phyloP scores from a whole-genome alignment of 2,329 filamentous ascomycete species.

The Aspergillus neotritici region DNA sequence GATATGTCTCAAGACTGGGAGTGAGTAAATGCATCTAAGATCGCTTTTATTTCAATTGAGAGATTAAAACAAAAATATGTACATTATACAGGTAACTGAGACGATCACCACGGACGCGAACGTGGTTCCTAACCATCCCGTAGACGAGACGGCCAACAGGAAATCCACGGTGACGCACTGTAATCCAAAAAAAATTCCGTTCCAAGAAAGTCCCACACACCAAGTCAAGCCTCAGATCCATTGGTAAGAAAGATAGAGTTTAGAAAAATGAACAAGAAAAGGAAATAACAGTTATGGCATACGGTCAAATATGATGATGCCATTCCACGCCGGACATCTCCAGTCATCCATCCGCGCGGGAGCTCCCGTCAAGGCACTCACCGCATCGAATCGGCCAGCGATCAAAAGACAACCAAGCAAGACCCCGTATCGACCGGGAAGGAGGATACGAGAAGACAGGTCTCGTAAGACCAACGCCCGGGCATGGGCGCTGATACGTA shows the following conservation, averaged over 20 bases:
- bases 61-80: slow-evolving; percentile 15
- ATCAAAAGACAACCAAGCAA: slow-evolving; percentile 10
- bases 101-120: too few species aligned
- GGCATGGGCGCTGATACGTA: not conserved
- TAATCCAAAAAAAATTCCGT: too few species aligned
- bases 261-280: not conserved
- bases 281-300: not conserved
- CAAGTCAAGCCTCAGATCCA: too few species aligned
- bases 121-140: too few species aligned
- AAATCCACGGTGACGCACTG: too few species aligned
- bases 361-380: slow-evolving; percentile 2
- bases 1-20: too few species aligned
- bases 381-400: slow-evolving; percentile 15
- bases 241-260: too few species aligned
- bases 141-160: too few species aligned
- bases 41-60: slow-evolving; percentile 15
- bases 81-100: slow-evolving; percentile 17
- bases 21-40: slow-evolving; percentile 1
- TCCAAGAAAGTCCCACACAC: too few species aligned
- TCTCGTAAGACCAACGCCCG: not conserved
- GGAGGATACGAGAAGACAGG: not conserved
- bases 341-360: slow-evolving; percentile 19
- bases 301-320: not conserved
- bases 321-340: not conserved
- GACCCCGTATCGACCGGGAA: slow-evolving; percentile 4